Base-by-base conservation (phyloP, 345 rosid genomes). In the Kandelia obovata region DNA sequence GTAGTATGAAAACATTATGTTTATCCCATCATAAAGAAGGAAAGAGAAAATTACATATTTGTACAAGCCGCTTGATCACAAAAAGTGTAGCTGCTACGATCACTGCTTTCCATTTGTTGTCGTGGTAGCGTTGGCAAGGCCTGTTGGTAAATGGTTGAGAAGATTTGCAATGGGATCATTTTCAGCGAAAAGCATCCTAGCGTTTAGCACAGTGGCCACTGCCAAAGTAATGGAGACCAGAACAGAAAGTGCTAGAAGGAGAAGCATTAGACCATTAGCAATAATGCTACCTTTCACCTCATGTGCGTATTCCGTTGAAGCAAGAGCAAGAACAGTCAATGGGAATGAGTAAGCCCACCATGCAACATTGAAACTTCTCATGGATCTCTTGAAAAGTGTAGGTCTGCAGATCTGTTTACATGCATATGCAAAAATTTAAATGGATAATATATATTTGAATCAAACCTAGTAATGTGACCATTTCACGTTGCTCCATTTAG, bases 271-370 rank as follows among this genome's bases (percentile, higher is more conserved):
- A 52, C 9, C 56, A 2, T 52, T 52, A 17, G 56, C 56, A 34
- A 34, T 7, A 52, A 52, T 20, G 56, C 56, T 20, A 21, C 25
- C 56, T 52, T 52, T 52, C 23, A 52, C 56, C 2, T 52, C 56
- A 2, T 52, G 56, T 20, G 56, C 56, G 23, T 52, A 52, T 52
- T 52, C 56, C 23, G 56, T 20, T 20, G 56, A 52, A 52, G 56
- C 56, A 17, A 52, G 23, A 52, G 56, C 56, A 19, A 52, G 23
- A 2, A 20, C 56, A 19, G 56, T 52, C 56, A 52, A 52, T 5
- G 56, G 56, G 56, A 52, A 52, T 7, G 56, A 52, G 23, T 52
- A 52, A 52, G 56, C 56, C 56, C 56, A 52, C 23, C 56, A 52
- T 1, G 23, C 56, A 5, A 52, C 56, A 20, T 52, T 52, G 56